phyloP scores from a whole-genome alignment of 2,329 filamentous ascomycete genomes.

The Furcasterigmium sp. region DNA sequence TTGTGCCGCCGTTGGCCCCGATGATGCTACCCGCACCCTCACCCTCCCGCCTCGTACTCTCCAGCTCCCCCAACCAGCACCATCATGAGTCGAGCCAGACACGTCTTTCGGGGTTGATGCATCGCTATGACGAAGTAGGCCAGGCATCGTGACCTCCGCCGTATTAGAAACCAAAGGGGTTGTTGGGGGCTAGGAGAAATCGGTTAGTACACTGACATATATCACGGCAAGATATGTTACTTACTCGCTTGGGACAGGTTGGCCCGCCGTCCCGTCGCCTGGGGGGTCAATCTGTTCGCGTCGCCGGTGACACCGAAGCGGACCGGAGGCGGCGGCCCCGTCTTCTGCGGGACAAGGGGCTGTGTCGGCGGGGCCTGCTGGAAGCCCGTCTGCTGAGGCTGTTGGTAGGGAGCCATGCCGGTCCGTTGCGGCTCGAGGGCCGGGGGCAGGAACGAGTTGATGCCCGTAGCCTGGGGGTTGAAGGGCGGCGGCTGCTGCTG shows the following conservation, averaged over 20 bases:
- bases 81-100: no score
- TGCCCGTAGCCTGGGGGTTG: conserved; percentile 30
- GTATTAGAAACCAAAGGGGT: conserved; percentile 46
- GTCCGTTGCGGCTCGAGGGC: conserved; percentile 57
- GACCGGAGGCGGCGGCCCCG: conserved; percentile 73
- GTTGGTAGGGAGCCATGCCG: conserved; percentile 40
- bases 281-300: conserved; percentile 72
- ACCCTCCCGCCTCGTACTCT: background rate
- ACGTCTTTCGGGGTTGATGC: no score
- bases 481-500: conserved; percentile 45
- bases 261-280: conserved; percentile 83
- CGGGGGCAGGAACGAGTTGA: conserved; percentile 55
- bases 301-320: conserved; percentile 76
- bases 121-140: background rate
- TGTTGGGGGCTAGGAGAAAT: conserved; percentile 40
- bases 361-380: conserved; percentile 32
- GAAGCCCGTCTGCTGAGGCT: conserved; percentile 45
- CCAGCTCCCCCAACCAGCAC: no score
- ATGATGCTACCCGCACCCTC: background rate
- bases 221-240: conserved; percentile 35
- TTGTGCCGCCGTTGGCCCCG: no score
- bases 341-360: conserved; percentile 41
- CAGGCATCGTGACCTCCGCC: background rate
- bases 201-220: conserved; percentile 12
- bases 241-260: conserved; percentile 95